Evolutionary conservation across 306 rosid genomes (phyloP).

Genomic region (Castanospermum australe): DNA sequence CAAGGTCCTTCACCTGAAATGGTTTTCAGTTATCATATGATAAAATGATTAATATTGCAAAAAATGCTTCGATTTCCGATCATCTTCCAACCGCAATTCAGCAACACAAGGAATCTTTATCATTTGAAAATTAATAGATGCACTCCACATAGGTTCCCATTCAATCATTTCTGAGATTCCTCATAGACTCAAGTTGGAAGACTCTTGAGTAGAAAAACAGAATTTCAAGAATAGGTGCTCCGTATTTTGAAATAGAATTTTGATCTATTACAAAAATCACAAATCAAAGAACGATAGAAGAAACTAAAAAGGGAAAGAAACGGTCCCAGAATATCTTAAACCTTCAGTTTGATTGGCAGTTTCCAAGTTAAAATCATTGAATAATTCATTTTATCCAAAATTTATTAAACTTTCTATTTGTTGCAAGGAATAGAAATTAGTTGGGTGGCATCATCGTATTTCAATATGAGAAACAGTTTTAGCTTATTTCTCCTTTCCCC

Average conservation of each 20-base stretch:
- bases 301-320: background rate
- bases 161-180: background rate
- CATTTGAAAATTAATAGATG: background rate
- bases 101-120: background rate
- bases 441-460: background rate
- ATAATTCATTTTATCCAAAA: background rate
- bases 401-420: background rate
- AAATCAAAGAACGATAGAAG: background rate
- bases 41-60: background rate
- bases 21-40: slow-evolving; percentile 16
- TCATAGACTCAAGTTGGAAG: background rate
- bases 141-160: background rate
- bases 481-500: background rate
- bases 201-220: background rate
- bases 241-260: background rate
- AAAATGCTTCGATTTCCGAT: background rate
- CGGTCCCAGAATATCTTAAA: background rate
- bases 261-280: background rate
- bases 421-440: background rate
- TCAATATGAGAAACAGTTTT: too few species aligned
- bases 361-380: background rate
- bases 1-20: slow-evolving; percentile 74
- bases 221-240: background rate
- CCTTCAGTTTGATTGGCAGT: background rate
- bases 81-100: background rate